phyloP scores from a whole-genome alignment of 1,284 basidiomycete genomes.

The Apiotrichum laibachii region DNA sequence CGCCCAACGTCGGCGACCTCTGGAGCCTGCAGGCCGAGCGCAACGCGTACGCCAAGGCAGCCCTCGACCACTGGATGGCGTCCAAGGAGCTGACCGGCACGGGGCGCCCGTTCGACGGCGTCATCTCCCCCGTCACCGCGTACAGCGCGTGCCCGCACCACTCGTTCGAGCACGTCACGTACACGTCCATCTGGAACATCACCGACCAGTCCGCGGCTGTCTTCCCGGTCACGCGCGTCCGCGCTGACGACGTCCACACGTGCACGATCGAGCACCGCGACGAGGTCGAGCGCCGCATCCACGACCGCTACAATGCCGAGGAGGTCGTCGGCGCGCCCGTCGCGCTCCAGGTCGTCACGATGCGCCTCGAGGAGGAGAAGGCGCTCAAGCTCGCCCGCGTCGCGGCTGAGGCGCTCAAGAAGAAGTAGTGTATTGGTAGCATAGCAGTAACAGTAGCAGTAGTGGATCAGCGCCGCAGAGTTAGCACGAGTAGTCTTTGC shows the following conservation, averaged over 20 bases:
- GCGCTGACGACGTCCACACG: slow-evolving; percentile 51
- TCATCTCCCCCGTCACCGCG: slow-evolving; percentile 35
- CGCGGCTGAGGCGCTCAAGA: slow-evolving; percentile 13
- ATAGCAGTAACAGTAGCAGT: too few species aligned
- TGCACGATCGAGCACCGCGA: slow-evolving; percentile 55
- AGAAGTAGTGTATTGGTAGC: slow-evolving; percentile 1
- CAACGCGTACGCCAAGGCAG: slow-evolving; percentile 28
- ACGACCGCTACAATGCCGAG: slow-evolving; percentile 61
- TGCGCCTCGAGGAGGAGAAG: slow-evolving; percentile 59
- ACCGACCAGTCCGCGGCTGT: slow-evolving; percentile 52
- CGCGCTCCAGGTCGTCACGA: slow-evolving; percentile 65
- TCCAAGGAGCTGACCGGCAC: slow-evolving; percentile 33
- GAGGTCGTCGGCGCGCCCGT: slow-evolving; percentile 63
- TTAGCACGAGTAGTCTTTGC: too few species aligned
- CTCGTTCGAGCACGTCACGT: slow-evolving; percentile 33
- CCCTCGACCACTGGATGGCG: slow-evolving; percentile 36
- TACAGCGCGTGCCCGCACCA: slow-evolving; percentile 33
- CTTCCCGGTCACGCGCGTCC: slow-evolving; percentile 65
- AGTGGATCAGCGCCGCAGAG: too few species aligned
- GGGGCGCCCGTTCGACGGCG: slow-evolving; percentile 40
- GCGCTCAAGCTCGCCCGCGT: slow-evolving; percentile 35
- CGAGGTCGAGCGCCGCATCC: slow-evolving; percentile 55
- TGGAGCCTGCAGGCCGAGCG: slow-evolving; percentile 39
- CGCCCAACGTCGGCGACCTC: slow-evolving; percentile 30
- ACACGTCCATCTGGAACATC: slow-evolving; percentile 45